Evolutionary conservation across 208 protist genomes (phyloP).

Genomic region (Trichomonas vaginalis): DNA sequence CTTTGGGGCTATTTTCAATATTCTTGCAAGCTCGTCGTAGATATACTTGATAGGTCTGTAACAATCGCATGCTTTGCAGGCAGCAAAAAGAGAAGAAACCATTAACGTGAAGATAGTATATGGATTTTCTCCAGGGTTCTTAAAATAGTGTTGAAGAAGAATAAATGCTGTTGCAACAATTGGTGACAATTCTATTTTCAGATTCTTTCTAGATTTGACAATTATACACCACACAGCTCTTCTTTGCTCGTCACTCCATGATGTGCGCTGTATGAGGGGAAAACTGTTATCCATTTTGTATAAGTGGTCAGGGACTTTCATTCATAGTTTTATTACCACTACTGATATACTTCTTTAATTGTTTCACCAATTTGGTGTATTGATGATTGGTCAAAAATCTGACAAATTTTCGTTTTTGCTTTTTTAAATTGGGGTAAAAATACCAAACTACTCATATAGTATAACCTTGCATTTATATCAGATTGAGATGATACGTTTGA

Average conservation of each 20-base stretch:
- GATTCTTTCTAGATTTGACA: not conserved
- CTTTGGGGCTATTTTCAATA: not conserved
- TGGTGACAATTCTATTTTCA: not conserved
- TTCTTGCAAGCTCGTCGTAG: not conserved
- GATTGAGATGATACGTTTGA: too few relatives aligned
- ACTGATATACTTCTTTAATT: too few relatives aligned
- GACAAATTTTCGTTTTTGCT: too few relatives aligned
- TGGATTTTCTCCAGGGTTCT: not conserved
- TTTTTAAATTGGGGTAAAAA: too few relatives aligned
- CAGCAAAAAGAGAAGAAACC: not conserved
- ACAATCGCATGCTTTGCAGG: not conserved
- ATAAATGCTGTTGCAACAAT: constrained; percentile 16
- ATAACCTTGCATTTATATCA: too few relatives aligned
- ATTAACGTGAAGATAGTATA: not conserved
- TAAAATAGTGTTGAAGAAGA: not conserved
- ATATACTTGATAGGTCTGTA: not conserved
- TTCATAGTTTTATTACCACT: too few relatives aligned
- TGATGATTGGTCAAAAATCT: too few relatives aligned
- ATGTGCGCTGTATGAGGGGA: not conserved
- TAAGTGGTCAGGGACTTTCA: not conserved
- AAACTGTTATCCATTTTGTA: not conserved
- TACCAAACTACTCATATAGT: too few relatives aligned
- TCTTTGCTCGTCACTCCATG: not conserved
- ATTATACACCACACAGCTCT: not conserved
- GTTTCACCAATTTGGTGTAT: too few relatives aligned